Percentiles rank a stretch among this genome's conserved stretches.
phyloP scores from a whole-genome alignment of 1,284 basidiomycete genomes.

The Paramarasmius palmivorus region DNA sequence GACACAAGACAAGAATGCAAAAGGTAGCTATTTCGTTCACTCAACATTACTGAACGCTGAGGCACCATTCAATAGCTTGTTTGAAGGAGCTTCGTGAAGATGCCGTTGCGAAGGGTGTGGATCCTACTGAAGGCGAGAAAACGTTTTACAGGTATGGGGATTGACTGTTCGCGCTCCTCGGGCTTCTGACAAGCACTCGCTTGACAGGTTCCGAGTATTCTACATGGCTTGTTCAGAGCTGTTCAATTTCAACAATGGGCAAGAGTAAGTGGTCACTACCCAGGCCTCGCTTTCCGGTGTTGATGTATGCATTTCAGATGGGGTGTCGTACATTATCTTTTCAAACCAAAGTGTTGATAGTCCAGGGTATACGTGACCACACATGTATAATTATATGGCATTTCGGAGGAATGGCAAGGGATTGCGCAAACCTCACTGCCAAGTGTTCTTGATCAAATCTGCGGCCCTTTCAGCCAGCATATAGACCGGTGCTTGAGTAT shows the following conservation, averaged over 20 bases:
- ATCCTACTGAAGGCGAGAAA: slow-evolving; percentile 56
- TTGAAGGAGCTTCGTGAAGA: slow-evolving; percentile 53
- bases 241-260: slow-evolving; percentile 65
- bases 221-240: slow-evolving; percentile 78
- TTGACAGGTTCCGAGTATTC: slow-evolving; percentile 66
- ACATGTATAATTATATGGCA: too few species aligned
- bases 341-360: slow-evolving; percentile 15
- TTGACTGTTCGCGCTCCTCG: not conserved
- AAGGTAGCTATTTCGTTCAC: slow-evolving; percentile 24
- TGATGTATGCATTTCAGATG: slow-evolving; percentile 14
- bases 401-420: too few species aligned
- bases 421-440: too few species aligned
- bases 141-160: slow-evolving; percentile 53
- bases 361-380: too few species aligned
- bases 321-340: slow-evolving; percentile 24
- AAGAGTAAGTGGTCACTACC: slow-evolving; percentile 49
- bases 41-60: not conserved
- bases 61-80: slow-evolving; percentile 34
- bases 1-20: slow-evolving; percentile 55
- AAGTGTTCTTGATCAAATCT: slow-evolving; percentile 8
- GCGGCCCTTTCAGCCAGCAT: slow-evolving; percentile 5
- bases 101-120: slow-evolving; percentile 46
- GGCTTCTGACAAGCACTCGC: not conserved
- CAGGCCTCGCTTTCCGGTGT: not conserved
- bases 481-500: slow-evolving; percentile 4